These are phyloP conservation scores for Solanum chacoense DNA, from an alignment of 305 asterid species.

Conservation along the genomic window DNA sequence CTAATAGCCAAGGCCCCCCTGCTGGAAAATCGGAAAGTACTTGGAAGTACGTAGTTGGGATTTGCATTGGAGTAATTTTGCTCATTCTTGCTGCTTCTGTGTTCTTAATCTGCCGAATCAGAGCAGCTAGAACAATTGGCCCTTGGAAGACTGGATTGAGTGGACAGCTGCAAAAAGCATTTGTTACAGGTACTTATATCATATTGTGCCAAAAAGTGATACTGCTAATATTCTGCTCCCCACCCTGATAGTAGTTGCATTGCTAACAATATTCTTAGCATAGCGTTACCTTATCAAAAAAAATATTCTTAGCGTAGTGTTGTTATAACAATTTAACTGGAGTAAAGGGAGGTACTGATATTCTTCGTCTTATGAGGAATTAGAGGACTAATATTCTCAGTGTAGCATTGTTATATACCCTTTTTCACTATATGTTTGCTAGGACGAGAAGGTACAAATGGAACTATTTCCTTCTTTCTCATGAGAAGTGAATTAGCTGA, in stretches of 20 bases:
- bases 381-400: not conserved
- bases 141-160: conserved; percentile 97
- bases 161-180: conserved; percentile 92
- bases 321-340: not conserved
- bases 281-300: not conserved
- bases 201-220: not conserved
- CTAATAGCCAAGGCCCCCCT: conserved; percentile 7
- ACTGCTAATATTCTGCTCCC: not conserved
- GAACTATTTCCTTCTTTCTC: not conserved
- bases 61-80: conserved; percentile 29
- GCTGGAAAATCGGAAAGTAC: conserved; percentile 16
- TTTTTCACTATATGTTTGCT: not conserved
- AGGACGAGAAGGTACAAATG: not conserved
- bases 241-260: not conserved
- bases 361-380: not conserved
- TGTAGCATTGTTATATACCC: not conserved
- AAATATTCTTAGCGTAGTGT: not conserved
- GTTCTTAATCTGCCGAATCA: conserved; percentile 39
- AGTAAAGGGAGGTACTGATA: not conserved
- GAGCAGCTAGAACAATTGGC: conserved; percentile 47
- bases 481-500: too few species aligned
- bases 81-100: conserved; percentile 30
- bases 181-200: conserved; percentile 51
- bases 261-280: not conserved
- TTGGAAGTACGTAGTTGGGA: conserved; percentile 39